Conservation (phyloP, 192 early-diverging fungal species). For the Backusella luteola region DNA sequence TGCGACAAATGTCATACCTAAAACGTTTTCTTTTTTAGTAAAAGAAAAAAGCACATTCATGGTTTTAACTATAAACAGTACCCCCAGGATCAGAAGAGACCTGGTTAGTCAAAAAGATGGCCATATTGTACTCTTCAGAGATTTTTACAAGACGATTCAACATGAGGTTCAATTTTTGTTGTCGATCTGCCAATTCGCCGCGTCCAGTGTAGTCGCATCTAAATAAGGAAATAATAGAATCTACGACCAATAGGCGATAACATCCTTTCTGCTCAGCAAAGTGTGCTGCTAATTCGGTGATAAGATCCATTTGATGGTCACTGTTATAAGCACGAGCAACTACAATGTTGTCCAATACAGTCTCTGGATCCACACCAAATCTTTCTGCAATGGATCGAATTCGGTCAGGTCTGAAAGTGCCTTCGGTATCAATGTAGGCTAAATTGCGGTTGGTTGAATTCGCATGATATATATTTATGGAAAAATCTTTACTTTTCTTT, state of each 20-base stretch:
- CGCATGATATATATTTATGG: neutral
- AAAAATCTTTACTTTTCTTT: neutral
- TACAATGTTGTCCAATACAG: constrained; percentile 73
- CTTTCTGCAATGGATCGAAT: constrained; percentile 72
- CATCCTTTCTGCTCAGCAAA: constrained; percentile 68
- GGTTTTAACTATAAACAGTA: neutral
- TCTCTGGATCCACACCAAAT: constrained; percentile 61
- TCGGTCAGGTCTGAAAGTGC: constrained; percentile 83
- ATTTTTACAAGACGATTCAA: constrained; percentile 69
- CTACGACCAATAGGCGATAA: constrained; percentile 64
- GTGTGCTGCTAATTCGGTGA: constrained; percentile 67
- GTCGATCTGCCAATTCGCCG: constrained; percentile 83
- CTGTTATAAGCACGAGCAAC: constrained; percentile 80
- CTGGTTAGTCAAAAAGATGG: constrained; percentile 82
- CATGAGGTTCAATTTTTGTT: constrained; percentile 80
- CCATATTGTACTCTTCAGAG: constrained; percentile 85
- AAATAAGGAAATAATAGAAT: constrained; percentile 83
- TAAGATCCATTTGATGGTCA: constrained; percentile 82
- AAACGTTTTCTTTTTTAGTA: neutral
- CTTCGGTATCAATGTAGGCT: constrained; percentile 51
- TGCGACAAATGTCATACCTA: constrained; percentile 71
- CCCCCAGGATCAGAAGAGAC: constrained; percentile 41
- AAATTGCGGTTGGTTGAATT: neutral
- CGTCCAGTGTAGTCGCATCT: constrained; percentile 81
- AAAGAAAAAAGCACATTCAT: neutral